Conservation (phyloP, 192 early-diverging fungal species). For the Diversispora eburnea region DNA sequence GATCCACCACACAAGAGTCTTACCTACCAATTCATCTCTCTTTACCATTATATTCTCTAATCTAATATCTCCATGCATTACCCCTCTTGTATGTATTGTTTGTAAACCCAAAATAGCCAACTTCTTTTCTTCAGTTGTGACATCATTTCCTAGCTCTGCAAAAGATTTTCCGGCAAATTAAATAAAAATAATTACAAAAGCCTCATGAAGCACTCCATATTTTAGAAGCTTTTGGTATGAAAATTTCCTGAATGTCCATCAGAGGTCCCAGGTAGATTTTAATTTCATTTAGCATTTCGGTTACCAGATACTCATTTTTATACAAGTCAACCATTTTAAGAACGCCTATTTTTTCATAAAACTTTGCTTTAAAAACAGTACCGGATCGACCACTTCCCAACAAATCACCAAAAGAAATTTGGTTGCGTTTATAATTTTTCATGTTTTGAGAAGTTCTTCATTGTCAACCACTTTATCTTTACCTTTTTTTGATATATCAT, state of each 20-base stretch:
- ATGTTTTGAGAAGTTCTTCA: slow-evolving; percentile 15
- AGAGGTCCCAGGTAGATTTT: slow-evolving; percentile 17
- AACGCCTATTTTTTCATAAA: slow-evolving; percentile 18
- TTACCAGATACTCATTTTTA: neutral
- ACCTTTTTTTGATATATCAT: neutral
- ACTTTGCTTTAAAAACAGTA: neutral
- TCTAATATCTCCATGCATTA: slow-evolving; percentile 32
- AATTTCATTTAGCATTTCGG: neutral
- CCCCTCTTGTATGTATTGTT: slow-evolving; percentile 29
- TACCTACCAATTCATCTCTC: neutral
- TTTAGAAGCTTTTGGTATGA: slow-evolving; percentile 12
- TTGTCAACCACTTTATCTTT: neutral
- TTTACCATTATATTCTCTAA: slow-evolving; percentile 31
- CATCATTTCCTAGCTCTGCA: neutral
- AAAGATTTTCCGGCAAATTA: neutral
- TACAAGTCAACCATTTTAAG: slow-evolving; percentile 12
- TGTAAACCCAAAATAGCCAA: slow-evolving; percentile 14
- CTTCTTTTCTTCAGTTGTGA: slow-evolving; percentile 3
- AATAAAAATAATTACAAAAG: slow-evolving; percentile 4
- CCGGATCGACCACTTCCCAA: slow-evolving; percentile 25
- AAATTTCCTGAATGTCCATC: slow-evolving; percentile 1
- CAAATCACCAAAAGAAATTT: slow-evolving; percentile 12
- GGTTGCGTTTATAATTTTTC: slow-evolving; percentile 20
- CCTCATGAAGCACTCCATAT: slow-evolving; percentile 5
- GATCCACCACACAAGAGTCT: slow-evolving; percentile 19